Base-by-base conservation (phyloP, 176 grass and related monocot species). In the Bonia amplexicaulis region DNA sequence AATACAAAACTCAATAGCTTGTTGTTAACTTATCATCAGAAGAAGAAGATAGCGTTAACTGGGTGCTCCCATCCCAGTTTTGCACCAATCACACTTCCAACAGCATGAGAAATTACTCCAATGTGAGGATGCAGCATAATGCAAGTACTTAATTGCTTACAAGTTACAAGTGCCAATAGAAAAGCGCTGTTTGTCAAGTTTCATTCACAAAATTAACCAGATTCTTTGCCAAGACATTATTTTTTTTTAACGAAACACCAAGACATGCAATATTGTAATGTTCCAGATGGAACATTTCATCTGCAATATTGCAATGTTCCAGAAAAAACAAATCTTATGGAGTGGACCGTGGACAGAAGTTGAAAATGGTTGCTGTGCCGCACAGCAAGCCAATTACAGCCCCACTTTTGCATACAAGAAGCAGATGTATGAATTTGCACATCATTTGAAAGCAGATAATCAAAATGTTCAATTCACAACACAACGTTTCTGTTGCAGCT, bases 401-500 rank as follows among this genome's bases (percentile, higher is more conserved):
- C 60, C 61, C 2, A 51, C 26, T 20, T 45, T 71, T 81, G 13
- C 69, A 87, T 60, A 39, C 85, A 73, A 22, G 25, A 51, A 70
- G 12, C 29, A 85, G 46, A 73, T 52, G 37, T 9, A 83, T 73
- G 27, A 16, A 72, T 59, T 41, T 73, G 17, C 26, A 74, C 16
- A n/a, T 46, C 6, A 62, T 39, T 61, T 62, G 11, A 62, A 13
- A 62, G 59, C 59, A 27, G 59, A 55, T 46, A 62, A 49, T 61
- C 69, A 73, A 83, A 82, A 6, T 82, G 10, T 22, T 82, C n/a
- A 4, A 82, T 9, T 45, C 23, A 82, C 9, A 68, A 55, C 42
- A 82, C 9, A 68, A 69, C 42, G n/a, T n/a, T 69, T 45, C 35
- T 58, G 48, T 27, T 71, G 14, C 1, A 0, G 11, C 5, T 58